Evolutionary conservation across 2,329 filamentous ascomycete genomes (phyloP).

Genomic region (Penicillium frequentans): DNA sequence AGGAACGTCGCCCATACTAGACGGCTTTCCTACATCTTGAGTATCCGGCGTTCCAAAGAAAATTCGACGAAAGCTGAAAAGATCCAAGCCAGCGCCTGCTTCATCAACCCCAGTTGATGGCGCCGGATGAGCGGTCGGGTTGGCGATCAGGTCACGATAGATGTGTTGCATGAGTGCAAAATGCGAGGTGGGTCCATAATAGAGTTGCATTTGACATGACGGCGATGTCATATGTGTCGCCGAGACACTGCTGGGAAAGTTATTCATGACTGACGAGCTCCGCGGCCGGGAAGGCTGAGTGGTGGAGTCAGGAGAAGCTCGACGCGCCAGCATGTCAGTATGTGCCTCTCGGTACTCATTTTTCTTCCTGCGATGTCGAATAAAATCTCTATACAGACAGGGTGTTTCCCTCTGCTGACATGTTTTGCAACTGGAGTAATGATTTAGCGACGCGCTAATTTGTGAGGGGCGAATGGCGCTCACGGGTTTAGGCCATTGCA

Average conservation of each 20-base stretch:
- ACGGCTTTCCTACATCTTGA: constrained; percentile 27
- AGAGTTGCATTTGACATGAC: constrained; percentile 47
- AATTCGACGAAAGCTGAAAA: constrained; percentile 40
- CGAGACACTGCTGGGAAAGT: constrained; percentile 46
- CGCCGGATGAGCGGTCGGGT: constrained; percentile 15
- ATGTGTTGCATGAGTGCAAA: constrained; percentile 46
- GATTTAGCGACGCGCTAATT: not conserved
- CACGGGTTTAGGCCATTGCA: constrained; percentile 42
- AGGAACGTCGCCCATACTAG: constrained; percentile 22
- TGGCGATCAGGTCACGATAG: constrained; percentile 33
- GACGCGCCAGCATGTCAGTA: constrained; percentile 13
- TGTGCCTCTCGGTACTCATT: constrained; percentile 19
- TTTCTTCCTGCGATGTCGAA: constrained; percentile 37
- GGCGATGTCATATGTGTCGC: constrained; percentile 49
- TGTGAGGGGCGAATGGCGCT: constrained; percentile 1
- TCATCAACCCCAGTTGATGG: constrained; percentile 37
- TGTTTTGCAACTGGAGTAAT: constrained; percentile 32
- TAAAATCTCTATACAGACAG: constrained; percentile 40
- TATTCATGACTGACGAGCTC: constrained; percentile 22
- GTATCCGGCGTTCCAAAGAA: constrained; percentile 44
- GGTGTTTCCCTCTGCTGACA: constrained; percentile 33
- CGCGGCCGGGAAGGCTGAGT: constrained; percentile 15
- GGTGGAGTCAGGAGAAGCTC: constrained; percentile 12
- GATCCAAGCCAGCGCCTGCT: constrained; percentile 38
- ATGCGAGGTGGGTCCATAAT: constrained; percentile 50